phyloP scores from a whole-genome alignment of 2,329 filamentous ascomycete species.

The Rhinocladiella similis region DNA sequence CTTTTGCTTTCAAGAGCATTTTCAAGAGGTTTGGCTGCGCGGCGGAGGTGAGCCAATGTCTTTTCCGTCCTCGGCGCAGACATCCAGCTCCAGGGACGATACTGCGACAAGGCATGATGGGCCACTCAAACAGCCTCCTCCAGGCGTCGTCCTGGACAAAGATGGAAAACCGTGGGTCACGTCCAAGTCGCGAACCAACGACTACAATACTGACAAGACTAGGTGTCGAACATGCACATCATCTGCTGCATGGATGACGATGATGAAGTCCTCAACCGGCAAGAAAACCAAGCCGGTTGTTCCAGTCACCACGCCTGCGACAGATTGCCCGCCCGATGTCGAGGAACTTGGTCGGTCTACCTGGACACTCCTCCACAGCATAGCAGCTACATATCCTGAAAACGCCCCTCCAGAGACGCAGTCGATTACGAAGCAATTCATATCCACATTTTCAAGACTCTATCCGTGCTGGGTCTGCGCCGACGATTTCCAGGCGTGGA shows the following conservation, averaged over 20 bases:
- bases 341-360: conserved; percentile 81
- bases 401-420: conserved; percentile 69
- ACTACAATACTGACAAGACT: conserved; percentile 7
- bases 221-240: conserved; percentile 53
- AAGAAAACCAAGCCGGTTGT: conserved; percentile 28
- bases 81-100: conserved; percentile 16
- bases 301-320: conserved; percentile 22
- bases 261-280: conserved; percentile 40
- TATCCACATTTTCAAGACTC: conserved; percentile 76
- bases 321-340: conserved; percentile 87
- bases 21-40: too few species aligned
- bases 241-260: conserved; percentile 46
- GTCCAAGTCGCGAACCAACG: not conserved
- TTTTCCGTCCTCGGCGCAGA: conserved; percentile 12
- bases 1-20: too few species aligned
- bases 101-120: conserved; percentile 7
- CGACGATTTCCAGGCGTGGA: conserved; percentile 83
- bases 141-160: conserved; percentile 51
- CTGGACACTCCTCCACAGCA: conserved; percentile 91
- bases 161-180: conserved; percentile 51
- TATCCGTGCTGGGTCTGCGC: conserved; percentile 98
- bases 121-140: conserved; percentile 40
- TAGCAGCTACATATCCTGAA: conserved; percentile 82
- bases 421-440: conserved; percentile 72
- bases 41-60: conserved; percentile 14